These are phyloP conservation scores for Mentha longifolia DNA, from an alignment of 257 asterid genomes.

Conservation along the genomic window DNA sequence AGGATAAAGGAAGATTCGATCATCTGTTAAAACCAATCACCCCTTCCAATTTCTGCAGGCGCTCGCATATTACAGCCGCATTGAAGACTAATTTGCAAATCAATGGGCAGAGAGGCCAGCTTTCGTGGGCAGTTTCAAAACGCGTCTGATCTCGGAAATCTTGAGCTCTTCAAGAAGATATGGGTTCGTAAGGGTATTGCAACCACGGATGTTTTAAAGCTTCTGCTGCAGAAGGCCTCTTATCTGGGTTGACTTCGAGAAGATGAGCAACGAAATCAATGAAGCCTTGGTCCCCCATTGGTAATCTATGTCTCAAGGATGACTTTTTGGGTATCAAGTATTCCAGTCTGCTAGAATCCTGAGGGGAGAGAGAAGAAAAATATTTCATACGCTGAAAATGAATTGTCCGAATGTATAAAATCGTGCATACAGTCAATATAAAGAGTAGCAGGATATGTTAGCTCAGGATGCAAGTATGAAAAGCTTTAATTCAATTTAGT, in stretches of 20 bases:
- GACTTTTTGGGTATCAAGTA: slow-evolving; percentile 92
- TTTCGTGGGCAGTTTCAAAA: slow-evolving; percentile 20
- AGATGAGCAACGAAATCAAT: slow-evolving; percentile 80
- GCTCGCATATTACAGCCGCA: slow-evolving; percentile 25
- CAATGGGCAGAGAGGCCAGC: slow-evolving; percentile 28
- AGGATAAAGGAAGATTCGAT: slow-evolving; percentile 39
- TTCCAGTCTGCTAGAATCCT: slow-evolving; percentile 87
- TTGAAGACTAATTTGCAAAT: slow-evolving; percentile 29
- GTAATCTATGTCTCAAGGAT: slow-evolving; percentile 87
- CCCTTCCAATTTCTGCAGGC: slow-evolving; percentile 43
- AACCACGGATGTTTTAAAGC: slow-evolving; percentile 90
- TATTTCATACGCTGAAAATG: slow-evolving; percentile 8
- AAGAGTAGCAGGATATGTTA: not conserved
- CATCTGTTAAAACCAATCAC: slow-evolving; percentile 36
- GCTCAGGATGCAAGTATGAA: not conserved
- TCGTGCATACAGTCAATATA: slow-evolving; percentile 5
- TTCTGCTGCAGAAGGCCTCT: slow-evolving; percentile 91
- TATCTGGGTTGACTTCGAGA: slow-evolving; percentile 82
- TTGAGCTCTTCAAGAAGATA: slow-evolving; percentile 64
- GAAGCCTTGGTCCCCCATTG: slow-evolving; percentile 99
- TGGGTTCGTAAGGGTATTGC: slow-evolving; percentile 94
- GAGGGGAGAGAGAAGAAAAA: slow-evolving; percentile 31
- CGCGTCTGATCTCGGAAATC: slow-evolving; percentile 4
- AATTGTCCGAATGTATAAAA: not conserved
- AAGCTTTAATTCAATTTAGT: not conserved